phyloP scores from a whole-genome alignment of 345 rosid species.

The Euclidium syriacum region DNA sequence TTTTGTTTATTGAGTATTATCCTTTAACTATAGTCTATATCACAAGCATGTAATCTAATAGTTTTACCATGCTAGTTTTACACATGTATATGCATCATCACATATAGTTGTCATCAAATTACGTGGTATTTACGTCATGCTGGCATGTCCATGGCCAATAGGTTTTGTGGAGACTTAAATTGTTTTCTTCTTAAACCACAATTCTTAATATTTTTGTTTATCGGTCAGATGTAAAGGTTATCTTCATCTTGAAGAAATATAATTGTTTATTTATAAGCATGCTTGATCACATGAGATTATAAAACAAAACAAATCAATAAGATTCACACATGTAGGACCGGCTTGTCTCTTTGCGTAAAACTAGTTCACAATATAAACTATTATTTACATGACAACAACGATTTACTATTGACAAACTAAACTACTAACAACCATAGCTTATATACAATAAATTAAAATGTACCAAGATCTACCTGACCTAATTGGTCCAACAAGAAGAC shows the following conservation, averaged over 20 bases:
- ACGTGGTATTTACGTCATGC: constrained; percentile 13
- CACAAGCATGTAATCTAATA: no score
- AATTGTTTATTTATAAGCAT: constrained; percentile 16
- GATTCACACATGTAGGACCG: constrained; percentile 25
- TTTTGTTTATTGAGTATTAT: no score
- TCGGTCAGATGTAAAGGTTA: constrained; percentile 14
- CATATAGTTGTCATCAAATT: background rate
- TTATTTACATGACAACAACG: constrained; percentile 17
- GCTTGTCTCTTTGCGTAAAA: constrained; percentile 17
- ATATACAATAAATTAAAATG: constrained; percentile 6
- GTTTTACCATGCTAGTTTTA: no score
- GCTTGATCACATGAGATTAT: constrained; percentile 13
- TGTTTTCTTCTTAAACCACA: background rate
- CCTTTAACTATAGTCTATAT: no score
- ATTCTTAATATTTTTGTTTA: background rate
- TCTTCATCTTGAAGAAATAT: constrained; percentile 16
- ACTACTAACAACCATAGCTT: constrained; percentile 25
- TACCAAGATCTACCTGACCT: constrained; percentile 16
- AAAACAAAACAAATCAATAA: constrained; percentile 10
- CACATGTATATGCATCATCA: background rate
- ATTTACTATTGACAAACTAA: constrained; percentile 22
- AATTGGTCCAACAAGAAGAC: constrained; percentile 30
- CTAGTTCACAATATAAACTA: background rate
- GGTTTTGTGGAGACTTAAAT: background rate
- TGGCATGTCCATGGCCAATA: background rate